Evolutionary conservation across 495 filamentous ascomycete species (phyloP).

Genomic region (Penicillium tannophilum): DNA sequence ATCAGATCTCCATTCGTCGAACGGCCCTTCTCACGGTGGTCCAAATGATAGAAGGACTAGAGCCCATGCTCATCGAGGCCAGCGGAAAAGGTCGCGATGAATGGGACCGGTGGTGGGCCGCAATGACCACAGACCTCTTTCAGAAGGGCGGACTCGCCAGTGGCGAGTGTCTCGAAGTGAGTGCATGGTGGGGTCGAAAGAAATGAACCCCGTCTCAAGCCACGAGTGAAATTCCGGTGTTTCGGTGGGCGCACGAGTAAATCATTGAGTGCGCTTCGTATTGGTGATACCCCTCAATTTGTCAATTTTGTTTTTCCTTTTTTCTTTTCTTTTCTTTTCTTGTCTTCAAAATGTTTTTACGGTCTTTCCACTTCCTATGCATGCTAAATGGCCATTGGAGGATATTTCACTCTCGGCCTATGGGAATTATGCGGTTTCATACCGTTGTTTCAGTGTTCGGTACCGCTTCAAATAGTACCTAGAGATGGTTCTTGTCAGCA

Average conservation of each 20-base stretch:
- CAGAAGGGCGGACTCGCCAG: slow-evolving; percentile 74
- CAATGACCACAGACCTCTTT: slow-evolving; percentile 82
- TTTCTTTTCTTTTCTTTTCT: slow-evolving; percentile 20
- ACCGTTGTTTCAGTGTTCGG: slow-evolving; percentile 81
- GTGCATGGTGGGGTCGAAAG: slow-evolving; percentile 92
- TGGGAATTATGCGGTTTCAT: slow-evolving; percentile 52
- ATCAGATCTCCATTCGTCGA: slow-evolving; percentile 73
- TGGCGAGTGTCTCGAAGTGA: slow-evolving; percentile 90
- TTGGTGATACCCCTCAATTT: slow-evolving; percentile 48
- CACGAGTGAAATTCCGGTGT: slow-evolving; percentile 25
- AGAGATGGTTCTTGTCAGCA: slow-evolving; percentile 23
- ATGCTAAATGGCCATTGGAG: slow-evolving; percentile 10
- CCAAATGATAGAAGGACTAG: slow-evolving; percentile 84
- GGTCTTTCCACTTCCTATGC: slow-evolving; percentile 20
- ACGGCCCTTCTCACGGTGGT: slow-evolving; percentile 81
- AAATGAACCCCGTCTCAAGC: slow-evolving; percentile 33
- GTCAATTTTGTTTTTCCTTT: slow-evolving; percentile 25
- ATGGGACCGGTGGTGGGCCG: slow-evolving; percentile 88
- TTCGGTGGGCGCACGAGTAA: slow-evolving; percentile 30
- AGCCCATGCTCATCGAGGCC: slow-evolving; percentile 78
- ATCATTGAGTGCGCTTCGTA: slow-evolving; percentile 44
- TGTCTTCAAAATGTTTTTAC: slow-evolving; percentile 23
- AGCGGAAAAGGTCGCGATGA: slow-evolving; percentile 87
- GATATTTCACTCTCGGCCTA: background rate
- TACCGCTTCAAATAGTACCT: slow-evolving; percentile 97